Base-by-base conservation (phyloP, 352 stramenopile genomes). In the Blastocystis sp. region DNA sequence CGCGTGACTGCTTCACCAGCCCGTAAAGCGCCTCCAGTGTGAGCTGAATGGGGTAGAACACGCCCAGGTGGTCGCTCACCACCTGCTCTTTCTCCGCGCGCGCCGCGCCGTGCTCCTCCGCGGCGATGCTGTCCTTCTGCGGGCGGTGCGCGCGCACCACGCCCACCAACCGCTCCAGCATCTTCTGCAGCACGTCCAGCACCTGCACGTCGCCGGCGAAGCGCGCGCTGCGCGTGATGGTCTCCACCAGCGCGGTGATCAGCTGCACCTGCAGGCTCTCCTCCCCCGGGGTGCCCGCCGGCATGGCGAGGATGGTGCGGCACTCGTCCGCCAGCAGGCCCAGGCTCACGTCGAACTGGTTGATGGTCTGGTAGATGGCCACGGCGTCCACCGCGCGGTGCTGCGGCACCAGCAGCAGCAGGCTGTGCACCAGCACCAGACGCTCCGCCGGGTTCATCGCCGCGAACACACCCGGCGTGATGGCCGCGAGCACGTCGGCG, bases 11-110 rank as follows among this genome's bases (percentile, higher is more conserved):
- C 2, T 38, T 70, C 3, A 84, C 48, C 2, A 84, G 38, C 3
- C 21, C 9, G 21, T 69, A 52, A 4, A 84, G 43, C 65, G 52
- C 67, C 60, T 84, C 74, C 61, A 84, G 48, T 0, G 69, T 11
- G 11, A 84, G 43, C 74, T 84, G 74, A n/a, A 84, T 70, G 4
- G 74, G 74, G 41, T 84, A 84, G n/a, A 84, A 69, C 2, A 84
- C 2, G 7, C 53, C 23, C 14, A 84, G 28, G 40, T 11, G 56
- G 41, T 84, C 74, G 45, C 74, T 84, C 74, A 67, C 23, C 14
- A 69, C 56, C 21, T 38, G 10, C 34, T 2, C 34, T 0, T 0
- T 67, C 4, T 84, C 74, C 1, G 74, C 74, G 2, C 60, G 74
- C 4, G 60, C 74, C 1, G 53, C 74, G 0, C 60, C 53, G 2